phyloP scores from a whole-genome alignment of 805 yeast genomes.

The Monosporozyma unispora region DNA sequence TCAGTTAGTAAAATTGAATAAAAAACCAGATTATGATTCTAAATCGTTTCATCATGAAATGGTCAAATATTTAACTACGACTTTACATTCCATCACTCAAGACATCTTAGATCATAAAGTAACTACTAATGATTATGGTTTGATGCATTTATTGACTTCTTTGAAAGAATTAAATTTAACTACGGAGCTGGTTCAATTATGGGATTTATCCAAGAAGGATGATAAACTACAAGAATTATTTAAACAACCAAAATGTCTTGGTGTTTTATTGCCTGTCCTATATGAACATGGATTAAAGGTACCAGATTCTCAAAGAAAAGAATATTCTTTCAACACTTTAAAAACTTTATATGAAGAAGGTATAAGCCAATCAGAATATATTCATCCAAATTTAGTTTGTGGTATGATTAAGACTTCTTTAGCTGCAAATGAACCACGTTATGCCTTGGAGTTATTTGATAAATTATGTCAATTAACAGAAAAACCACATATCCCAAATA shows the following conservation, averaged over 20 bases:
- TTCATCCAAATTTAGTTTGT: conserved; percentile 39
- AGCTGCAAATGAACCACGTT: conserved; percentile 47
- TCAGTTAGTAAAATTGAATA: conserved; percentile 41
- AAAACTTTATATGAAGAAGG: conserved; percentile 42
- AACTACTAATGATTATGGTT: conserved; percentile 38
- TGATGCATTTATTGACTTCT: conserved; percentile 44
- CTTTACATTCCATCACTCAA: conserved; percentile 39
- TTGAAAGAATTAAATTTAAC: conserved; percentile 48
- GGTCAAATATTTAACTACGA: conserved; percentile 36
- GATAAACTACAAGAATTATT: conserved; percentile 27
- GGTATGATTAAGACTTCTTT: conserved; percentile 67
- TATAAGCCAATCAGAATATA: conserved; percentile 14
- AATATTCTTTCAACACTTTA: conserved; percentile 49
- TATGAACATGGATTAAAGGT: conserved; percentile 30
- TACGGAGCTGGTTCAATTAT: conserved; percentile 51
- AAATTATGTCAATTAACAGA: conserved; percentile 35
- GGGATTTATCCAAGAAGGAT: conserved; percentile 40
- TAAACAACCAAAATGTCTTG: conserved; percentile 53
- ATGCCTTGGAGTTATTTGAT: conserved; percentile 54
- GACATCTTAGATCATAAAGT: conserved; percentile 38
- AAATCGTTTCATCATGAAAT: conserved; percentile 43
- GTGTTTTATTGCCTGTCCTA: conserved; percentile 57
- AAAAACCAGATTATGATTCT: conserved; percentile 49
- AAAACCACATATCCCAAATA: conserved; percentile 2
- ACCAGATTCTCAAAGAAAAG: conserved; percentile 9